A percentile compares a stretch with the other conserved stretches of the same genome.
Evolutionary conservation across 2,329 filamentous ascomycete genomes (phyloP).

Genomic region (Coniella lustricola): DNA sequence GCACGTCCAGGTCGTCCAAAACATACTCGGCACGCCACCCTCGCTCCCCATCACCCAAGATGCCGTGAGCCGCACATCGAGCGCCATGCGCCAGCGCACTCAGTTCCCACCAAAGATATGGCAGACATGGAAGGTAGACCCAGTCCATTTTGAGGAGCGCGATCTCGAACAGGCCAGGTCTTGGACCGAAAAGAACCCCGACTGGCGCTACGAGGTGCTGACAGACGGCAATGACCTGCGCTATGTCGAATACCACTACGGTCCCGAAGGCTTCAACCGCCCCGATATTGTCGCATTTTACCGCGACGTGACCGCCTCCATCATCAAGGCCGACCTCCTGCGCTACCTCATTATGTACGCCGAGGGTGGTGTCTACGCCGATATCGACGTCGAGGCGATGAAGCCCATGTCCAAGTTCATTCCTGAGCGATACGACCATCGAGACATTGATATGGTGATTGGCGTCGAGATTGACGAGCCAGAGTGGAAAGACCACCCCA

Average conservation of each 20-base stretch:
- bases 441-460: conserved; percentile 61
- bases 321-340: conserved; percentile 59
- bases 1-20: conserved; percentile 26
- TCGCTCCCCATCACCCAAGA: conserved; percentile 9
- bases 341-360: conserved; percentile 62
- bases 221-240: conserved; percentile 61
- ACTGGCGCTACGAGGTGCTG: conserved; percentile 59
- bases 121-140: conserved; percentile 69
- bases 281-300: conserved; percentile 59
- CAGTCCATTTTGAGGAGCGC: conserved; percentile 57
- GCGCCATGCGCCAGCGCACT: conserved; percentile 2
- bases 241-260: conserved; percentile 63
- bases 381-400: conserved; percentile 35
- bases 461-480: conserved; percentile 66
- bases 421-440: conserved; percentile 52
- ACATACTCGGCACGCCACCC: conserved; percentile 33
- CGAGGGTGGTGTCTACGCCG: conserved; percentile 48
- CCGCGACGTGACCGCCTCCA: conserved; percentile 50
- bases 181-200: conserved; percentile 60
- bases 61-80: conserved; percentile 20
- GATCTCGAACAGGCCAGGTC: conserved; percentile 53
- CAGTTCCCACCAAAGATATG: conserved; percentile 62
- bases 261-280: conserved; percentile 56
- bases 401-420: conserved; percentile 43
- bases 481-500: conserved; percentile 53